Evolutionary conservation across 495 filamentous ascomycete genomes (phyloP).

Genomic region (Neurospora tetrasperma): DNA sequence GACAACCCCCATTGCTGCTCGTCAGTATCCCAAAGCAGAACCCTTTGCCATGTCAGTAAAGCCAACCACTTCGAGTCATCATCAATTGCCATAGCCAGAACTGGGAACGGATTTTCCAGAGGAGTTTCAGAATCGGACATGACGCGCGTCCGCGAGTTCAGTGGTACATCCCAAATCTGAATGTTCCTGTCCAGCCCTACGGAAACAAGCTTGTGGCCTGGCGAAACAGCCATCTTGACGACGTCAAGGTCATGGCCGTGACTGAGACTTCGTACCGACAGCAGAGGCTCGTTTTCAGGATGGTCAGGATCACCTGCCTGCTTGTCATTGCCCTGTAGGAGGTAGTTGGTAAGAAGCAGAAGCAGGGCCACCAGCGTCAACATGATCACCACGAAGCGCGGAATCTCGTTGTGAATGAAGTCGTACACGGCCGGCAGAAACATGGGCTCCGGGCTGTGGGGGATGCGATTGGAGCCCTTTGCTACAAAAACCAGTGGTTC

Average conservation of each 20-base stretch:
- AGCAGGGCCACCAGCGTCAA: conserved; percentile 45
- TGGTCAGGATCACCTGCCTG: conserved; percentile 20
- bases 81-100: conserved; percentile 50
- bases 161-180: conserved; percentile 47
- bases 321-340: conserved; percentile 45
- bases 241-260: conserved; percentile 55
- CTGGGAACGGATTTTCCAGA: conserved; percentile 38
- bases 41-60: conserved; percentile 42
- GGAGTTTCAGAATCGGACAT: conserved; percentile 28
- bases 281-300: conserved; percentile 36
- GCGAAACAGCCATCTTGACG: conserved; percentile 45
- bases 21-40: conserved; percentile 49
- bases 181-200: conserved; percentile 54
- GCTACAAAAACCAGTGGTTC: conserved; percentile 58
- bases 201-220: conserved; percentile 51
- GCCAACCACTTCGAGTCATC: conserved; percentile 51
- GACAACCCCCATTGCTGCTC: conserved; percentile 39
- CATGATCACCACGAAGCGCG: conserved; percentile 43
- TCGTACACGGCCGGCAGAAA: conserved; percentile 46
- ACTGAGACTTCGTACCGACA: conserved; percentile 48
- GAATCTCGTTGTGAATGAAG: conserved; percentile 46
- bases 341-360: conserved; percentile 54
- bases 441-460: conserved; percentile 26
- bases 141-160: conserved; percentile 26
- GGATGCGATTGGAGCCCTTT: conserved; percentile 49